Percentiles rank a stretch among this genome's conserved stretches.
These are phyloP conservation scores for Mollisiaceae sp. DNA, from an alignment of 2,329 filamentous ascomycete genomes.

Conservation along the genomic window DNA sequence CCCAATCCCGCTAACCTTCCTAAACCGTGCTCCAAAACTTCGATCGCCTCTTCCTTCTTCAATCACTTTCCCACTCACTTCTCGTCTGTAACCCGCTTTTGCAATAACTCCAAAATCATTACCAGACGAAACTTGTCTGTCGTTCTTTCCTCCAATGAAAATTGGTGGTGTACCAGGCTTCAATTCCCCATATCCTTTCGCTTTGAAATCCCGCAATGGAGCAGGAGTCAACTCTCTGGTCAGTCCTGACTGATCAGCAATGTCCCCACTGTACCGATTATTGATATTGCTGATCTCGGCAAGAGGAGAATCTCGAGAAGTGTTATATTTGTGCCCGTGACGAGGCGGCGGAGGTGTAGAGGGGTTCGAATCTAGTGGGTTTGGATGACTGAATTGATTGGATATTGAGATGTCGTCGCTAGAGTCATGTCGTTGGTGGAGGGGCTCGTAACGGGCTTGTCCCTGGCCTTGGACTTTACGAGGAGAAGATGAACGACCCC, in stretches of 20 bases:
- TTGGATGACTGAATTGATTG: constrained; percentile 44
- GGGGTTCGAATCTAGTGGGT: constrained; percentile 61
- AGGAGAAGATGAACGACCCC: constrained; percentile 38
- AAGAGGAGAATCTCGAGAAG: constrained; percentile 46
- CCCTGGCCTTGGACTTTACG: constrained; percentile 26
- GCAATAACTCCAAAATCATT: constrained; percentile 55
- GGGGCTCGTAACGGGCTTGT: constrained; percentile 30
- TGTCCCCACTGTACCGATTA: constrained; percentile 52
- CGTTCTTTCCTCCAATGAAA: constrained; percentile 48
- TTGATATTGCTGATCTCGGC: constrained; percentile 53
- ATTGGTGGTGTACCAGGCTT: constrained; percentile 59
- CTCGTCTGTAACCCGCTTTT: constrained; percentile 5
- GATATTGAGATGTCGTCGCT: constrained; percentile 28
- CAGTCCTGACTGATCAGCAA: constrained; percentile 42
- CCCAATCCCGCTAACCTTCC: constrained; percentile 45
- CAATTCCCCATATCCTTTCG: constrained; percentile 65
- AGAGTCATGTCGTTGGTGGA: constrained; percentile 49
- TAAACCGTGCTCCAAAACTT: constrained; percentile 42
- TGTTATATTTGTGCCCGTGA: constrained; percentile 44
- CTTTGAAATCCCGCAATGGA: constrained; percentile 49
- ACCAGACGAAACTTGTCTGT: constrained; percentile 62
- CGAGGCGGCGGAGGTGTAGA: constrained; percentile 38
- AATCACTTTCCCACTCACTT: constrained; percentile 70
- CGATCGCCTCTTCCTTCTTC: constrained; percentile 64
- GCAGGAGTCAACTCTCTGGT: constrained; percentile 22